Evolutionary conservation across 768 basidiomycete genomes (phyloP).

Genomic region (Trametes gibbosa): DNA sequence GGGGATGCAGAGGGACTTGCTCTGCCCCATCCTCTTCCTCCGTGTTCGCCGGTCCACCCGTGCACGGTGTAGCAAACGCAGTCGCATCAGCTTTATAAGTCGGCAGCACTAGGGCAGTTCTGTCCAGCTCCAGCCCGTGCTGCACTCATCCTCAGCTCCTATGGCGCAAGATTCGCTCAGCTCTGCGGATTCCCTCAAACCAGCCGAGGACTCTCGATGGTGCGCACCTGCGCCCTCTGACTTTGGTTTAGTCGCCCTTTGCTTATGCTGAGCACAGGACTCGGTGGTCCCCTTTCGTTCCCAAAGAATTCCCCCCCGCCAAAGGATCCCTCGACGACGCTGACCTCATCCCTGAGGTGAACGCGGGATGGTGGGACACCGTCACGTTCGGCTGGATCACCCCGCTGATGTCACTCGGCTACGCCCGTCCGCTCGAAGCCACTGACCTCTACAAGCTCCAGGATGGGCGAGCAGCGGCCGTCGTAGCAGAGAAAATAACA

Average conservation of each 20-base stretch:
- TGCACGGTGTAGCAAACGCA: too few species aligned
- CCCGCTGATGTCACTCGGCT: slow-evolving; percentile 68
- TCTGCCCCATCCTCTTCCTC: too few species aligned
- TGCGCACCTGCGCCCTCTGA: not conserved
- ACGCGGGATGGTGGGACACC: slow-evolving; percentile 55
- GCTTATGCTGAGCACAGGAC: not conserved
- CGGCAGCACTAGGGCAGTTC: not conserved
- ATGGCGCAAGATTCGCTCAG: slow-evolving; percentile 17
- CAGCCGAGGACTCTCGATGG: slow-evolving; percentile 8
- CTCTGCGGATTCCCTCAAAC: slow-evolving; percentile 7
- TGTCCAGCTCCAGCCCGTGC: too few species aligned
- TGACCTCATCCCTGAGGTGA: slow-evolving; percentile 59
- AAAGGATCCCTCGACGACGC: slow-evolving; percentile 59
- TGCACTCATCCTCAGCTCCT: not conserved
- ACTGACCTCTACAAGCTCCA: slow-evolving; percentile 80
- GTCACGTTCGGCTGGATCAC: slow-evolving; percentile 78
- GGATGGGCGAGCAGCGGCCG: slow-evolving; percentile 53
- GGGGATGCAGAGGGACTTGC: too few species aligned
- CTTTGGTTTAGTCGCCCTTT: not conserved
- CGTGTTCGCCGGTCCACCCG: too few species aligned
- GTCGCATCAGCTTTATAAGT: not conserved
- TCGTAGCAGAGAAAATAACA: slow-evolving; percentile 61
- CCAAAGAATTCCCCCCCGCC: slow-evolving; percentile 38
- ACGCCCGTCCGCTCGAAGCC: slow-evolving; percentile 75
- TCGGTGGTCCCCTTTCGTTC: slow-evolving; percentile 24